phyloP scores from a whole-genome alignment of 2,329 filamentous ascomycete species.

The Stemphylium beticola region DNA sequence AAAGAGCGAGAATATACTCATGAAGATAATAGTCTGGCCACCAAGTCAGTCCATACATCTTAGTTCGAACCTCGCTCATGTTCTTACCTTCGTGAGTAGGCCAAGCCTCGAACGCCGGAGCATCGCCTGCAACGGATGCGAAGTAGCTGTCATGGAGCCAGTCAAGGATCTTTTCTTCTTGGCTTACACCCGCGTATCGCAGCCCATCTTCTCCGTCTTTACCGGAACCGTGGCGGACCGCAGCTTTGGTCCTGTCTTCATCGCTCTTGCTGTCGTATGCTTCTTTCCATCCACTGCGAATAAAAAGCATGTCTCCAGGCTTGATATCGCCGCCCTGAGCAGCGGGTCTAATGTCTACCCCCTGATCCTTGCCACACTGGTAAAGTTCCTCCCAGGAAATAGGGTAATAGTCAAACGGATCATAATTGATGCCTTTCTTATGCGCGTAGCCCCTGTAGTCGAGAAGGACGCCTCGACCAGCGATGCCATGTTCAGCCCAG shows the following conservation, averaged over 20 bases:
- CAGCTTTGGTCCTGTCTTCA: constrained; percentile 44
- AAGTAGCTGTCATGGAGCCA: constrained; percentile 76
- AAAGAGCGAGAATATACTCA: constrained; percentile 47
- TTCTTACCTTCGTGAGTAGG: constrained; percentile 56
- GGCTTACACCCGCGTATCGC: constrained; percentile 58
- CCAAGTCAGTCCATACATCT: constrained; percentile 4
- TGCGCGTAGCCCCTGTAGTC: constrained; percentile 53
- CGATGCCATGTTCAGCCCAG: constrained; percentile 55
- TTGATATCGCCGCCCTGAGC: constrained; percentile 62
- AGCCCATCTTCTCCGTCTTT: constrained; percentile 48
- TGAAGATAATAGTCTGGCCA: constrained; percentile 42
- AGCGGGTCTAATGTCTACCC: constrained; percentile 65
- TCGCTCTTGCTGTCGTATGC: constrained; percentile 57
- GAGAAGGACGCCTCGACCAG: constrained; percentile 52
- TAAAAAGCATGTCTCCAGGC: constrained; percentile 69
- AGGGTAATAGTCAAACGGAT: constrained; percentile 51
- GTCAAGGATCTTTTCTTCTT: constrained; percentile 62
- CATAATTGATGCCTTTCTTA: constrained; percentile 51
- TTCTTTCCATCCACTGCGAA: constrained; percentile 69
- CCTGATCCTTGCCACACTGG: constrained; percentile 64
- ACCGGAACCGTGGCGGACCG: constrained; percentile 53
- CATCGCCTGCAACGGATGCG: constrained; percentile 68
- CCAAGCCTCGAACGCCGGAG: constrained; percentile 68
- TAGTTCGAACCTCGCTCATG: background rate
- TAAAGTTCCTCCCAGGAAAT: constrained; percentile 59